phyloP scores from a whole-genome alignment of 495 filamentous ascomycete species.

The Thermothielavioides terrestris region DNA sequence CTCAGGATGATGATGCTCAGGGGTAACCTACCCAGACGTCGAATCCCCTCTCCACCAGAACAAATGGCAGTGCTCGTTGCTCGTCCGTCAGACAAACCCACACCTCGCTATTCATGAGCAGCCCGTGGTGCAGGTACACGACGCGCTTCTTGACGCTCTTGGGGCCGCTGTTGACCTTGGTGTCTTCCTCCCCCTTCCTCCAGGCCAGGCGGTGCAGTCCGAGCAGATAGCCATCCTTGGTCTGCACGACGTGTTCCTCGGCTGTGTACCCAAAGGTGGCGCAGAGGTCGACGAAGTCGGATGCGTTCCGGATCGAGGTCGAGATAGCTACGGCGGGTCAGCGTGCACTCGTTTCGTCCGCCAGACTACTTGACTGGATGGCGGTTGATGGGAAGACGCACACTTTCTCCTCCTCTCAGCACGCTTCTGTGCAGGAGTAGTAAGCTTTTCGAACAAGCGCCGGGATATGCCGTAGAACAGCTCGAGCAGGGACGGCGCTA shows the following conservation, averaged over 20 bases:
- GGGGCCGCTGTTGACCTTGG: slow-evolving; percentile 61
- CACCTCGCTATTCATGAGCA: slow-evolving; percentile 98
- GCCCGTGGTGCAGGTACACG: slow-evolving; percentile 90
- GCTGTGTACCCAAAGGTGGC: slow-evolving; percentile 80
- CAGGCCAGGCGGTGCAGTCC: slow-evolving; percentile 82
- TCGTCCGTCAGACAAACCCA: slow-evolving; percentile 91
- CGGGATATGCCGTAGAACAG: slow-evolving; percentile 80
- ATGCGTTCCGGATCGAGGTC: slow-evolving; percentile 53
- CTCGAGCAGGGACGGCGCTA: slow-evolving; percentile 67
- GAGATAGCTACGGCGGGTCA: slow-evolving; percentile 38
- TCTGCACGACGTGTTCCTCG: slow-evolving; percentile 94
- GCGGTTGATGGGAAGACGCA: slow-evolving; percentile 31
- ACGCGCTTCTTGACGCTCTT: slow-evolving; percentile 71
- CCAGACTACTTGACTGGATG: too few relatives aligned
- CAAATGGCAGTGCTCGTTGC: slow-evolving; percentile 77
- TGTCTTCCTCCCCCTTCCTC: slow-evolving; percentile 67
- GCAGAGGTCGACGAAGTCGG: slow-evolving; percentile 89
- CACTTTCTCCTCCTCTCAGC: slow-evolving; percentile 50
- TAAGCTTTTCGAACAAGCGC: slow-evolving; percentile 69
- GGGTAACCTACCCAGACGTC: slow-evolving; percentile 89
- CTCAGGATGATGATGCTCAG: too few relatives aligned
- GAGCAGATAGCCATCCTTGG: slow-evolving; percentile 85
- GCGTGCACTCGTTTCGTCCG: too few relatives aligned
- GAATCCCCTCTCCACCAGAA: slow-evolving; percentile 82
- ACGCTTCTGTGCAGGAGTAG: slow-evolving; percentile 56